Base-by-base conservation (phyloP, 2,329 filamentous ascomycete genomes). In the Clarireedia homoeocarpa region DNA sequence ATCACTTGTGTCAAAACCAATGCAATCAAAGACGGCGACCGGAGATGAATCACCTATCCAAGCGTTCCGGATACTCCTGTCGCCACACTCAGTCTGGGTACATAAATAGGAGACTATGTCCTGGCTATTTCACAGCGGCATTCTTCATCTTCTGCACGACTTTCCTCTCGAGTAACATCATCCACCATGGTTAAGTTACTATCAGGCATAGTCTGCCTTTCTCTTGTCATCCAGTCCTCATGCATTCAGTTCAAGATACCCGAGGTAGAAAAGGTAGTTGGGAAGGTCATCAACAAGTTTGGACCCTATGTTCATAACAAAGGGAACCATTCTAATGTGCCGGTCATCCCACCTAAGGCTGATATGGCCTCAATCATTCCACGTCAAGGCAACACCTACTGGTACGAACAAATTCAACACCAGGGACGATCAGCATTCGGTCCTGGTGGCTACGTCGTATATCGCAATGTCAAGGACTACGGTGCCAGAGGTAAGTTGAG, bases 341-440 rank as follows among this genome's bases (percentile, higher is more conserved):
- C 26, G 23, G 26, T 45, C 23, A 55, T 55, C 14, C 15, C 47
- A 10, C 27, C 53, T 27, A 55, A 51, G 14, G 36, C 50, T 15
- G 47, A 55, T 5, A 55, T 51, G 24, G n/a, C 39, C 34, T 30
- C 55, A 20, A 47, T 48, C 20, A 27, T 49, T 30, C 54, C 49
- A 39, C 47, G 36, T 26, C 38, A 53, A 15, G 44, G 40, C 12
- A 53, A 59, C 30, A 23, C 45, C 14, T 65, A 62, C 45, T 64
- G 61, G 62, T 63, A 62, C 40, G 63, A 65, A 39, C 39, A 48
- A 5, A 65, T 65, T 36, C 20, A 51, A 6, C 57, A 65, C 26
- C 61, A 63, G 36, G 63, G 62, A 14, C 38, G 58, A 26, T 57
- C 63, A 44, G 55, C 63, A 17, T 64, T 52, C 23, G 53, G 53